Conservation (phyloP, 2,329 filamentous ascomycete species). For the Colletotrichum sidae region DNA sequence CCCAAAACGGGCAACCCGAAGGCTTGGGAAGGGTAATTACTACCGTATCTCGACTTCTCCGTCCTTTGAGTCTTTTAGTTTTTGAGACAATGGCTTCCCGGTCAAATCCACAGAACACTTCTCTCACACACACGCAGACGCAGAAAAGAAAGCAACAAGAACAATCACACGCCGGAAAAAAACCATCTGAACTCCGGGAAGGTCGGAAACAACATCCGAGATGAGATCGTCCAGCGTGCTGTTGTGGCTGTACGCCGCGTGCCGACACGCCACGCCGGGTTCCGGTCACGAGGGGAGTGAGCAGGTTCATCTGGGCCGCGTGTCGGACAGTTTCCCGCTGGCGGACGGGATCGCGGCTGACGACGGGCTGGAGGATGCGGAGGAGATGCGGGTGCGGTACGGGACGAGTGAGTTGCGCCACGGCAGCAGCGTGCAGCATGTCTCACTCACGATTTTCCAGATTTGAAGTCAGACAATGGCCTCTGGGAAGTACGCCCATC, state of each 20-base stretch:
- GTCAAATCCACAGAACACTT: background rate
- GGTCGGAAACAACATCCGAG: background rate
- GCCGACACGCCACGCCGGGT: slow-evolving; percentile 1
- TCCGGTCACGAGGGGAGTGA: slow-evolving; percentile 13
- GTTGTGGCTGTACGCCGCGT: slow-evolving; percentile 21
- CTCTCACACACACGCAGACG: background rate
- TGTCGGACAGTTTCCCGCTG: background rate
- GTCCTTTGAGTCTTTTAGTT: background rate
- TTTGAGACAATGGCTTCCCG: background rate
- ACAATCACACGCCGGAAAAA: background rate
- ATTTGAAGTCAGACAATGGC: slow-evolving; percentile 28
- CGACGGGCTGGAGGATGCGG: slow-evolving; percentile 18
- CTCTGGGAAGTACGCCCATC: slow-evolving; percentile 45
- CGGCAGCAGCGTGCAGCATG: background rate
- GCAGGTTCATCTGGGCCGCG: slow-evolving; percentile 6
- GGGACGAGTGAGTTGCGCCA: slow-evolving; percentile 16
- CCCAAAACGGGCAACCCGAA: no score
- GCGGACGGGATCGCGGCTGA: slow-evolving; percentile 16
- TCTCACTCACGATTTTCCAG: slow-evolving; percentile 10
- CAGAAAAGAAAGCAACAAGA: slow-evolving; percentile 7
- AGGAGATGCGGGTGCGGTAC: slow-evolving; percentile 29
- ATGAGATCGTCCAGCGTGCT: slow-evolving; percentile 30
- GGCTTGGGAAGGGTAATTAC: no score
- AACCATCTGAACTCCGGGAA: slow-evolving; percentile 22
- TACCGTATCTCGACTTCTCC: background rate